phyloP scores from a whole-genome alignment of 1,139 yeast genomes.

The Williopsis jadinii region DNA sequence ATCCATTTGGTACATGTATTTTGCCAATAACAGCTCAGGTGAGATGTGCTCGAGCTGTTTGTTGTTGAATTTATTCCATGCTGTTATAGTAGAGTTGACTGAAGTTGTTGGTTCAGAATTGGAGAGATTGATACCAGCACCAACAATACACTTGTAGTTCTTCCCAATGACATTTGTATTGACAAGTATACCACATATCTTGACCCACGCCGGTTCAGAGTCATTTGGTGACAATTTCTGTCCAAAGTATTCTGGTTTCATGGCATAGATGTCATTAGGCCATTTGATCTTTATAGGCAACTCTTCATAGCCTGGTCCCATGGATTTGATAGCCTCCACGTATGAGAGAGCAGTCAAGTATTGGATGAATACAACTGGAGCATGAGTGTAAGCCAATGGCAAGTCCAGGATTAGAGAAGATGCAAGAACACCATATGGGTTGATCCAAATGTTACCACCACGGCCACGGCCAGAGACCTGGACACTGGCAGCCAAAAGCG shows the following conservation, averaged over 20 bases:
- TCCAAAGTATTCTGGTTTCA: slow-evolving; percentile 51
- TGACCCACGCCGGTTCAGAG: slow-evolving; percentile 50
- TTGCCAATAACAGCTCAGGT: slow-evolving; percentile 65
- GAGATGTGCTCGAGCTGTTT: slow-evolving; percentile 40
- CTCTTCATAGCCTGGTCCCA: slow-evolving; percentile 62
- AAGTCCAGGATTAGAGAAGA: slow-evolving; percentile 64
- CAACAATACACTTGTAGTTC: slow-evolving; percentile 59
- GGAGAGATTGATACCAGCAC: slow-evolving; percentile 80
- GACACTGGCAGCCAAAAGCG: slow-evolving; percentile 48
- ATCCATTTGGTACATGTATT: slow-evolving; percentile 59
- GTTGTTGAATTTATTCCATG: slow-evolving; percentile 46
- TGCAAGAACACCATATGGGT: slow-evolving; percentile 88
- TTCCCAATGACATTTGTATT: slow-evolving; percentile 63
- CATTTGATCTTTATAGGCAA: slow-evolving; percentile 83
- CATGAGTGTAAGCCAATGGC: slow-evolving; percentile 36
- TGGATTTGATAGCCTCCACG: slow-evolving; percentile 65
- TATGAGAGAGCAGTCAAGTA: slow-evolving; percentile 80
- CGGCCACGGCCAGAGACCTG: slow-evolving; percentile 93
- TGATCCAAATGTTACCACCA: slow-evolving; percentile 93
- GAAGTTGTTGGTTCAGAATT: slow-evolving; percentile 93
- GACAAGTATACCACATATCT: slow-evolving; percentile 79
- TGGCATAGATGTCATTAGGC: slow-evolving; percentile 91
- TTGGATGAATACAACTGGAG: slow-evolving; percentile 69
- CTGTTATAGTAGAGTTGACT: slow-evolving; percentile 58
- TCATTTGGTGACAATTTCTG: slow-evolving; percentile 14